A percentile compares a stretch with the other conserved stretches of the same genome.
These are phyloP conservation scores for Akanthomyces uredinophilus DNA, from an alignment of 2,329 filamentous ascomycete genomes.

Conservation along the genomic window DNA sequence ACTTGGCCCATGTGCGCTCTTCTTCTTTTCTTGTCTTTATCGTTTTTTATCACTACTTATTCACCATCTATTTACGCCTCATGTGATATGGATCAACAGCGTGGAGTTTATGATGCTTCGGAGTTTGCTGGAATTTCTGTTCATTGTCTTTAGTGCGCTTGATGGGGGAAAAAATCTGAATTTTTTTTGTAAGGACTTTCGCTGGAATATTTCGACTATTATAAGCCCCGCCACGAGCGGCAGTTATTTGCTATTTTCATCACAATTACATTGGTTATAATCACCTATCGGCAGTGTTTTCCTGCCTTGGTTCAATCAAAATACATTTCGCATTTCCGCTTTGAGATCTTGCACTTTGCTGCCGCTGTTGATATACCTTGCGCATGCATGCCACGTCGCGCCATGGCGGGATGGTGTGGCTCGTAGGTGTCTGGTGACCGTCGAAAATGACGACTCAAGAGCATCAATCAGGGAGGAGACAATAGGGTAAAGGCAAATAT, in stretches of 20 bases:
- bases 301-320: not conserved
- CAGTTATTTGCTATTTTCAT: not conserved
- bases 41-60: not conserved
- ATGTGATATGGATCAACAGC: constrained; percentile 9
- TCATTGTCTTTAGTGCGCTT: not conserved
- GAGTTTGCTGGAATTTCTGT: constrained; percentile 4
- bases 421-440: not conserved
- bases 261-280: constrained; percentile 1
- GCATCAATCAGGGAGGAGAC: not conserved
- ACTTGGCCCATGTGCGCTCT: constrained; percentile 1
- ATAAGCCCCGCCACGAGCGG: not conserved
- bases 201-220: not conserved
- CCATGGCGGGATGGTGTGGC: not conserved
- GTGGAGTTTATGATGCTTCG: constrained; percentile 13
- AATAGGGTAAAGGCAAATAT: not conserved
- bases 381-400: not conserved
- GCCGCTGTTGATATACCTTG: not conserved
- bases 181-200: not conserved
- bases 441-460: not conserved
- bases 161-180: not conserved
- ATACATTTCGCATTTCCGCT: not conserved
- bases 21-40: constrained; percentile 14
- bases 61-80: constrained; percentile 5
- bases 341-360: not conserved
- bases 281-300: not conserved